Conservation (phyloP, 176 grass and related monocot genomes). For the Oryza nivara region DNA sequence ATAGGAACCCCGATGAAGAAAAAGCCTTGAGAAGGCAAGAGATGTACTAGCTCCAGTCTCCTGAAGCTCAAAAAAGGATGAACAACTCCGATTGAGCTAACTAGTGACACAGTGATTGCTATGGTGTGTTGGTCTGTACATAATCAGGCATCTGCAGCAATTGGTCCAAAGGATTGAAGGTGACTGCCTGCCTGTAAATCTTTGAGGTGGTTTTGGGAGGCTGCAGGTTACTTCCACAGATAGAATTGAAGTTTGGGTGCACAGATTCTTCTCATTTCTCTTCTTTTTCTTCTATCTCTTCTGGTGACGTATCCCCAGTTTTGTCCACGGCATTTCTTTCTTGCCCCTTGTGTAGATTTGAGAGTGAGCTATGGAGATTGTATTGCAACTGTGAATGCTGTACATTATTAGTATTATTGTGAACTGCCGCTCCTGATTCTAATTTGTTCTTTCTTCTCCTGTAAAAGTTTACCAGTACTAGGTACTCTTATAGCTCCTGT, state of each 20-base stretch:
- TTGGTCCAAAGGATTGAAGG: not conserved
- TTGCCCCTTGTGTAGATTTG: slow-evolving; percentile 8
- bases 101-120: not conserved
- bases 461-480: not conserved
- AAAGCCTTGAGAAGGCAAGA: slow-evolving; percentile 68
- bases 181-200: not conserved
- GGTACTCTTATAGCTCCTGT: not conserved
- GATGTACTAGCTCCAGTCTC: slow-evolving; percentile 43
- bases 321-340: slow-evolving; percentile 36
- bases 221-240: not conserved
- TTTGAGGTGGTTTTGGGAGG: not conserved
- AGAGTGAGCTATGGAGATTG: not conserved
- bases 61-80: not conserved
- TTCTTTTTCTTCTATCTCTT: not conserved
- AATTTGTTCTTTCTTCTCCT: not conserved
- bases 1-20: slow-evolving; percentile 57
- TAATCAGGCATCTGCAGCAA: slow-evolving; percentile 5
- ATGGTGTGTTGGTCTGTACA: slow-evolving; percentile 30
- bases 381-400: slow-evolving; percentile 11
- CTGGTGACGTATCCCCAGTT: not conserved
- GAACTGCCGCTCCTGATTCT: not conserved
- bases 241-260: slow-evolving; percentile 11
- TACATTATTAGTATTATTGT: slow-evolving; percentile 14
- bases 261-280: slow-evolving; percentile 21
- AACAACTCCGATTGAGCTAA: not conserved